A percentile compares a stretch with the other conserved stretches of the same genome.
Evolutionary conservation across 768 basidiomycete genomes (phyloP).

Genomic region (Pisolithus sp.): DNA sequence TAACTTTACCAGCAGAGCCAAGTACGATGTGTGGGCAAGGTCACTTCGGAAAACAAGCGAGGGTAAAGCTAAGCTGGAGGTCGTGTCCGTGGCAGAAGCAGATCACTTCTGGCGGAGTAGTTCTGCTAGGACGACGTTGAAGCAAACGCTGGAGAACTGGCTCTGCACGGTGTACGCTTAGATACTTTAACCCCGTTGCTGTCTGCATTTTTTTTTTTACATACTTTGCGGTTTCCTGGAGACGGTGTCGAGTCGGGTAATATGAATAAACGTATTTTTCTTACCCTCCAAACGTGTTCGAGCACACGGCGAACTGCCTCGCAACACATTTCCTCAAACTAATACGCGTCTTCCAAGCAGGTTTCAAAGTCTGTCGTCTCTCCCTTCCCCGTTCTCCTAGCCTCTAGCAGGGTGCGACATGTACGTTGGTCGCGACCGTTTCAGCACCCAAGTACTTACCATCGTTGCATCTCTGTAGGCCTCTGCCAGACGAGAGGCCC

Average conservation of each 20-base stretch:
- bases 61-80: slow-evolving; percentile 20
- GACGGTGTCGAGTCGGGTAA: not conserved
- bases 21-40: slow-evolving; percentile 52
- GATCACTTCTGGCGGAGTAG: slow-evolving; percentile 63
- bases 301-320: slow-evolving; percentile 11
- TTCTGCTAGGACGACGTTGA: slow-evolving; percentile 18
- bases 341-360: not conserved
- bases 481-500: slow-evolving; percentile 82
- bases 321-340: slow-evolving; percentile 12
- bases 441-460: slow-evolving; percentile 10
- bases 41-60: slow-evolving; percentile 27
- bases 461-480: slow-evolving; percentile 41
- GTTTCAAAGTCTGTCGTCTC: slow-evolving; percentile 3
- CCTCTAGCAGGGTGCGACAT: slow-evolving; percentile 18
- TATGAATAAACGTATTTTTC: too few species aligned
- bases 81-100: slow-evolving; percentile 39
- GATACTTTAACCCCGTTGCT: not conserved
- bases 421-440: slow-evolving; percentile 8
- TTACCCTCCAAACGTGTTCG: too few species aligned
- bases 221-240: too few species aligned
- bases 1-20: slow-evolving; percentile 55
- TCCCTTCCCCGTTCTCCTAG: slow-evolving; percentile 9
- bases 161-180: slow-evolving; percentile 1
- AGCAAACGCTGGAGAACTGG: slow-evolving; percentile 17
- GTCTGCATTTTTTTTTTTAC: too few species aligned